phyloP scores from a whole-genome alignment of 768 basidiomycete species.

The Mycena polygramma region DNA sequence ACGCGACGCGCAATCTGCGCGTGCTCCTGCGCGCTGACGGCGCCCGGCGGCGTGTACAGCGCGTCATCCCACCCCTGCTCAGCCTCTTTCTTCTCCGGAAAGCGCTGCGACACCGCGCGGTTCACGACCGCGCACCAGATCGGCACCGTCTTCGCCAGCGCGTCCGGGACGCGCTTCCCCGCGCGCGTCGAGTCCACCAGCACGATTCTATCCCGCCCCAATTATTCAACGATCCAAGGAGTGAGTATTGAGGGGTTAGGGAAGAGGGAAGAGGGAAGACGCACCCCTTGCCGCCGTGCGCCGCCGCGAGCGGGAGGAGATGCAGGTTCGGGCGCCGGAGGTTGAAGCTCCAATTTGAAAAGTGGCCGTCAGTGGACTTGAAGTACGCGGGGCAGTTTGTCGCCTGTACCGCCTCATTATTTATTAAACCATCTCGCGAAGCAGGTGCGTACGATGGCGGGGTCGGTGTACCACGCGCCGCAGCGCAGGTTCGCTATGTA shows the following conservation, averaged over 20 bases:
- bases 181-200: conserved; percentile 94
- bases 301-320: conserved; percentile 68
- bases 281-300: conserved; percentile 67
- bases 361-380: conserved; percentile 94
- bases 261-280: conserved; percentile 34
- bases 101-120: conserved; percentile 60
- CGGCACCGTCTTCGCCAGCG: conserved; percentile 92
- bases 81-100: conserved; percentile 39
- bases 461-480: conserved; percentile 94
- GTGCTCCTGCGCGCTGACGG: conserved; percentile 83
- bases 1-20: conserved; percentile 78
- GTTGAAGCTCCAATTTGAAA: conserved; percentile 87
- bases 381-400: conserved; percentile 76
- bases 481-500: conserved; percentile 95
- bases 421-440: neutral
- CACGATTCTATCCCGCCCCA: conserved; percentile 70
- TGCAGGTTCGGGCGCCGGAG: conserved; percentile 88
- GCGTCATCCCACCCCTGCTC: conserved; percentile 61
- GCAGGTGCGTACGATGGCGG: conserved; percentile 59
- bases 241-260: too few species aligned
- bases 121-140: conserved; percentile 96
- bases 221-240: neutral
- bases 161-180: conserved; percentile 95
- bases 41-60: conserved; percentile 79
- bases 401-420: conserved; percentile 40